These are phyloP conservation scores for Cardamine resedifolia DNA, from an alignment of 345 rosid species.

Conservation along the genomic window DNA sequence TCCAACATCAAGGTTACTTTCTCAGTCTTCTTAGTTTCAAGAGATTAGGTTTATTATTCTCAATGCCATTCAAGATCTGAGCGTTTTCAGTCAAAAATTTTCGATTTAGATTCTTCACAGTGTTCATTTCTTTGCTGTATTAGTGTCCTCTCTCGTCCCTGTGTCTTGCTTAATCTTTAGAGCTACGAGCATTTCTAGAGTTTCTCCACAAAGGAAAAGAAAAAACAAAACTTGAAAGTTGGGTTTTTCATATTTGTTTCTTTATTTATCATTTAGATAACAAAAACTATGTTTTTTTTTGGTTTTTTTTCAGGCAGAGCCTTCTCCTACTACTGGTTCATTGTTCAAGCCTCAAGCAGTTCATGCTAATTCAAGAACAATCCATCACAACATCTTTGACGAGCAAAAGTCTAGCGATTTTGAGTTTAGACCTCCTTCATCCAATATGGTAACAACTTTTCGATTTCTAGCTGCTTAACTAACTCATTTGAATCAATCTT, in stretches of 20 bases:
- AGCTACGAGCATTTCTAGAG: slow-evolving; percentile 8
- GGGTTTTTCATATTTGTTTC: slow-evolving; percentile 19
- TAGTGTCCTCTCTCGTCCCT: neutral
- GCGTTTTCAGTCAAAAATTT: neutral
- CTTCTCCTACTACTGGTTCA: slow-evolving; percentile 95
- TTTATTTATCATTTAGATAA: neutral
- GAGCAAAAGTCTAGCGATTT: slow-evolving; percentile 55
- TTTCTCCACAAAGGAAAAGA: slow-evolving; percentile 10
- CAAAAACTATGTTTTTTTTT: neutral
- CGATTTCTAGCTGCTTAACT: neutral
- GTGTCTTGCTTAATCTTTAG: neutral
- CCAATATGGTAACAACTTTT: slow-evolving; percentile 54
- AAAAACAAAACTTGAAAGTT: neutral
- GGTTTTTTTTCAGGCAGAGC: slow-evolving; percentile 58
- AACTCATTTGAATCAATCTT: neutral
- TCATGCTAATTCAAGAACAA: slow-evolving; percentile 43
- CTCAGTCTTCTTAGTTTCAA: neutral
- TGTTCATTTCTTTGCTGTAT: neutral
- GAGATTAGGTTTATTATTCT: neutral
- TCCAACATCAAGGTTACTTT: slow-evolving; percentile 76
- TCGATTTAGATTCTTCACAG: slow-evolving; percentile 7
- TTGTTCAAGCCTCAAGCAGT: slow-evolving; percentile 59
- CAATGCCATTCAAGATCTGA: slow-evolving; percentile 16
- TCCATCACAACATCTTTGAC: slow-evolving; percentile 43
- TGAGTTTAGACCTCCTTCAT: slow-evolving; percentile 70